These are phyloP conservation scores for Hortiboletus campestris DNA, from an alignment of 768 basidiomycete genomes.

Conservation along the genomic window DNA sequence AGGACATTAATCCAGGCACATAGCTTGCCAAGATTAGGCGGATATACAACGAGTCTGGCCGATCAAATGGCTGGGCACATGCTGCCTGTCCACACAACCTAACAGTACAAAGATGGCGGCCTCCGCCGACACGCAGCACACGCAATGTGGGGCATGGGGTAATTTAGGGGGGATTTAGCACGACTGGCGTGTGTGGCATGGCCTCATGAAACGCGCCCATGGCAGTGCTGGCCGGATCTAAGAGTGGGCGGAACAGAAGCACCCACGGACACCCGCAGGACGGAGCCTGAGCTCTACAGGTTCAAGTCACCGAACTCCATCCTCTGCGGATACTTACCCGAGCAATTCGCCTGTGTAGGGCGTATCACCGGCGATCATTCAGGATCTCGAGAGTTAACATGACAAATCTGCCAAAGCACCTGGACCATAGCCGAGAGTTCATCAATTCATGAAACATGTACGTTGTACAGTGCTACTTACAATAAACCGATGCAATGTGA, in stretches of 20 bases:
- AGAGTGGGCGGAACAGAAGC: slow-evolving; percentile 11
- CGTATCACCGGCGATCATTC: slow-evolving; percentile 8
- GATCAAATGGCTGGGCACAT: slow-evolving; percentile 7
- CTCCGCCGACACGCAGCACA: slow-evolving; percentile 22
- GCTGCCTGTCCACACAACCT: slow-evolving; percentile 14
- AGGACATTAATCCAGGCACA: slow-evolving; percentile 14
- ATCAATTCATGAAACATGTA: slow-evolving; percentile 14
- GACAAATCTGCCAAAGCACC: background rate
- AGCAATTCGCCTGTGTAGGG: background rate
- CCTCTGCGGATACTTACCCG: background rate
- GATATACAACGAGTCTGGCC: background rate
- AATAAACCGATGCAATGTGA: slow-evolving; percentile 30
- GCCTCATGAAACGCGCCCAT: slow-evolving; percentile 6
- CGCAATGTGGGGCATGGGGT: slow-evolving; percentile 25
- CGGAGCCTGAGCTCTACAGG: background rate
- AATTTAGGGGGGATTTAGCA: slow-evolving; percentile 9
- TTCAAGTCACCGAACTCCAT: background rate
- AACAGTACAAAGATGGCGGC: slow-evolving; percentile 25
- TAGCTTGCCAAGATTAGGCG: slow-evolving; percentile 12
- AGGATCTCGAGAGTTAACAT: background rate
- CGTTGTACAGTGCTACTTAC: slow-evolving; percentile 30
- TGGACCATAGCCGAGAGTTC: background rate
- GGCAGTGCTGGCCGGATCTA: slow-evolving; percentile 24
- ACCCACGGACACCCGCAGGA: slow-evolving; percentile 10
- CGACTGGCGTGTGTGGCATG: slow-evolving; percentile 6